Evolutionary conservation across 306 rosid species (phyloP), one percentile per base, ranked within the genome.

Genomic region (Ormosia emarginata): DNA sequence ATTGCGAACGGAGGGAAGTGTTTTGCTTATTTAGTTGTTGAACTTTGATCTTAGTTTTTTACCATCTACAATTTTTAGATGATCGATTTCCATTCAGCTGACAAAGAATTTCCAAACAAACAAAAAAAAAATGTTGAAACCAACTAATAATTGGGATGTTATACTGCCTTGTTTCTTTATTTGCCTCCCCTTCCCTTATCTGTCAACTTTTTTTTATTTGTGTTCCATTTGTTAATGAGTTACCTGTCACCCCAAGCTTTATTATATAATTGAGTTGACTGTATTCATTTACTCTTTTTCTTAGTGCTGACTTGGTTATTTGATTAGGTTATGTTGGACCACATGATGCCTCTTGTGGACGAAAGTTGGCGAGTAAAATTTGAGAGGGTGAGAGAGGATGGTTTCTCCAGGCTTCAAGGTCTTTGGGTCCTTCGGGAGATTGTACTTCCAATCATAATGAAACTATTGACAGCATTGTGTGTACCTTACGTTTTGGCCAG

Each of bases 381-480:
- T 43, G 98, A 92, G 87, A 90, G 99, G 71, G 99, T 96, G 84
- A 92, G 98, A 82, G 98, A 93, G 78, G 95, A 96, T 70, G 99
- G 99, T 70, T 96, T 96, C 88, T 93, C 99, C 8, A 84, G 99
- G 92, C 88, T 96, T 77, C 97, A 91, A 86, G 98, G 98, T 64
- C 93, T 96, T 8, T 96, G 99, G 99, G 99, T 96, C 71, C 86
- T 96, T n/a, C 88, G 90, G 9, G 97, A 96, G 88, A 96, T 96
- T 78, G 99, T 96, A 17, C 89, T 93, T 75, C 99, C 99, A 1
- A 93, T 96, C 64, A 94, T 93, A 72, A 93, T 91, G 97, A 96
- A 96, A 88, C 84, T 96, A 69, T 82, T 96, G 91, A 96, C 99
- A 13, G 98, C 98, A 32, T 79, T 96, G 34, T 96, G 99, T 5